These are phyloP conservation scores for Polychaeton citri DNA, from an alignment of 2,329 filamentous ascomycete species.

Conservation along the genomic window DNA sequence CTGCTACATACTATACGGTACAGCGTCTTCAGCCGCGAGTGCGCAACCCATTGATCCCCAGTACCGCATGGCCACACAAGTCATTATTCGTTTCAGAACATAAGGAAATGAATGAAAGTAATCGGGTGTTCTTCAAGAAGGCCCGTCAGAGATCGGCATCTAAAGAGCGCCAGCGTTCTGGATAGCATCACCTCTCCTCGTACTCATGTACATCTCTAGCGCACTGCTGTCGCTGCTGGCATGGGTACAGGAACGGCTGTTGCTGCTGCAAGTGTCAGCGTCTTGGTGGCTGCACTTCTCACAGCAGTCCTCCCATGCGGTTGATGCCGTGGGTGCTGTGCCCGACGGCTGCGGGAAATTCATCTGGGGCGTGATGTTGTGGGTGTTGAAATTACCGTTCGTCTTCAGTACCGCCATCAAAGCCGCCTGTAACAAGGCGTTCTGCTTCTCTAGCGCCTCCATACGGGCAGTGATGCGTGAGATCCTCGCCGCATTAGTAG, in stretches of 20 bases:
- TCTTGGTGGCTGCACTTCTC: background rate
- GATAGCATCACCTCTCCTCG: slow-evolving; percentile 6
- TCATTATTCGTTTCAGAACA: no score
- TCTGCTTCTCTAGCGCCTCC: slow-evolving; percentile 26
- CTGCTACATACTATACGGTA: no score
- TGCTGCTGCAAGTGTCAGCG: background rate
- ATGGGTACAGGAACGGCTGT: no score
- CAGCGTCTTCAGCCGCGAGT: no score
- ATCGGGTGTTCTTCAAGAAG: no score
- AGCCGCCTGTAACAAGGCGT: slow-evolving; percentile 25
- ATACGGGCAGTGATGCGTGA: slow-evolving; percentile 19
- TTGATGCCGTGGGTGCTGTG: background rate
- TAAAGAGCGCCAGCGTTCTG: background rate
- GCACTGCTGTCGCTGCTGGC: slow-evolving; percentile 5
- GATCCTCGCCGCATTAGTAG: slow-evolving; percentile 4
- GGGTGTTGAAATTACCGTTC: slow-evolving; percentile 20
- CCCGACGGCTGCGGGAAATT: background rate
- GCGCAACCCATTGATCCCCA: no score
- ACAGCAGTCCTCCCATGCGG: background rate
- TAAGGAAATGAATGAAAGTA: no score
- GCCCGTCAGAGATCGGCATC: no score
- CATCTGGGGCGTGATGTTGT: slow-evolving; percentile 5
- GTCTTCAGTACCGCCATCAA: slow-evolving; percentile 26
- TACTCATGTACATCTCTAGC: slow-evolving; percentile 24
- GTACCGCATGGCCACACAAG: no score